These are phyloP conservation scores for Solanum medicagineum DNA, from an alignment of 257 asterid species.

Conservation along the genomic window DNA sequence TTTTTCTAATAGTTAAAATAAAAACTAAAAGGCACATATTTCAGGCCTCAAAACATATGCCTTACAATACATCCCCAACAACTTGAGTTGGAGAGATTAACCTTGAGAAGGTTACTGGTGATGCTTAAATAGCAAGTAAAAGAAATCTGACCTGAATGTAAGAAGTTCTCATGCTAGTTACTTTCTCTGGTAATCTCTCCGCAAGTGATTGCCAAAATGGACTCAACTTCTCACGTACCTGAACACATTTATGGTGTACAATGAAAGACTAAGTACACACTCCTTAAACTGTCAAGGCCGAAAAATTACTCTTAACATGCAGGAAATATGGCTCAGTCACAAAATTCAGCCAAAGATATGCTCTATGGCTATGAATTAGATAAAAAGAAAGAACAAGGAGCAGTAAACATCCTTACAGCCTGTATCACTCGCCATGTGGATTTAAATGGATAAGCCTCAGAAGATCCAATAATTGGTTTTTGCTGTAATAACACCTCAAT, in stretches of 20 bases:
- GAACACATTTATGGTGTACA: background rate
- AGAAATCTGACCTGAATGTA: slow-evolving; percentile 25
- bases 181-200: slow-evolving; percentile 31
- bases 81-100: background rate
- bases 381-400: background rate
- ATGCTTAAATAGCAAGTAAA: background rate
- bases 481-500: slow-evolving; percentile 52
- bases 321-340: background rate
- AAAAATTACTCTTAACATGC: background rate
- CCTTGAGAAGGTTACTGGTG: background rate
- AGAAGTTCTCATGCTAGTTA: slow-evolving; percentile 25
- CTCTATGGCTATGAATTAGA: background rate
- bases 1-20: background rate
- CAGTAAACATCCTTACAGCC: slow-evolving; percentile 25
- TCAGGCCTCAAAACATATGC: background rate
- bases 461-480: slow-evolving; percentile 40
- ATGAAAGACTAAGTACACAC: background rate
- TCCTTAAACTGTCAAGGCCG: background rate
- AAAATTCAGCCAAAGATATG: background rate
- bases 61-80: background rate
- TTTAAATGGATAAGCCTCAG: slow-evolving; percentile 59
- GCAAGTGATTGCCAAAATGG: slow-evolving; percentile 64
- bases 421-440: slow-evolving; percentile 84
- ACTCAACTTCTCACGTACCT: slow-evolving; percentile 60
- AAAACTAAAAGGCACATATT: background rate